Evolutionary conservation across 768 basidiomycete genomes (phyloP), one percentile per base, ranked within the genome.

Genomic region (Coprinellus micaceus): DNA sequence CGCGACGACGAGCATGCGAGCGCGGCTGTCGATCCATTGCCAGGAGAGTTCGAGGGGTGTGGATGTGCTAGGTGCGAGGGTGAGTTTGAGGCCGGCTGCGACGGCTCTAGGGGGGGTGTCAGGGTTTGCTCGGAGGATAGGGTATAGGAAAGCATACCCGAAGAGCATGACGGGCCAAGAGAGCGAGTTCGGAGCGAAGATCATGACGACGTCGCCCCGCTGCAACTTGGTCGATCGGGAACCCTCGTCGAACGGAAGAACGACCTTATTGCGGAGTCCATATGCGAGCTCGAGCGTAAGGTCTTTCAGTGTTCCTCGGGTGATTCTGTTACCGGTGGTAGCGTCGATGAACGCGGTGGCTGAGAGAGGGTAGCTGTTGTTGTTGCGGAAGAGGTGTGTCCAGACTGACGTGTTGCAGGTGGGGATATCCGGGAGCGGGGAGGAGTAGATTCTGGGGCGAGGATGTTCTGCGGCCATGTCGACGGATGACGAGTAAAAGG

Each of bases 361-460:
- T 9, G 54, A 47, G 0, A 63, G 58, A 11, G 41, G 43, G 12
- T 46, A 47, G 13, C 29, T 11, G 24, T 56, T 52, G 2, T 58
- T 61, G 26, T 59, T 53, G 7, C 63, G 50, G 36, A 62, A 63
- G 29, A 69, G 58, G 9, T 56, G 47, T n/a, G 67, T 69, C 43
- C 63, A 69, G 28, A 69, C 55, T 25, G 66, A 67, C 9, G 40
- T 52, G 26, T 55, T 54, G n/a, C 53, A 25, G 33, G 62, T 45
- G 36, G 60, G 63, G 4, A 64, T 58, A n/a, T 54, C 43, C 0
- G 63, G 62, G 15, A 59, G 3, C 4, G 30, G 30, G 2, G 67
- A 67, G 9, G 45, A 53, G 43, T 67, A 69, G 51, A 67, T 59
- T 41, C 53, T 56, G 2, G 67, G 66, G 13, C n/a, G n/a, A n/a